Evolutionary conservation across 2,329 filamentous ascomycete genomes (phyloP), one percentile per base, ranked within the genome.

Genomic region (Alternaria sp.): DNA sequence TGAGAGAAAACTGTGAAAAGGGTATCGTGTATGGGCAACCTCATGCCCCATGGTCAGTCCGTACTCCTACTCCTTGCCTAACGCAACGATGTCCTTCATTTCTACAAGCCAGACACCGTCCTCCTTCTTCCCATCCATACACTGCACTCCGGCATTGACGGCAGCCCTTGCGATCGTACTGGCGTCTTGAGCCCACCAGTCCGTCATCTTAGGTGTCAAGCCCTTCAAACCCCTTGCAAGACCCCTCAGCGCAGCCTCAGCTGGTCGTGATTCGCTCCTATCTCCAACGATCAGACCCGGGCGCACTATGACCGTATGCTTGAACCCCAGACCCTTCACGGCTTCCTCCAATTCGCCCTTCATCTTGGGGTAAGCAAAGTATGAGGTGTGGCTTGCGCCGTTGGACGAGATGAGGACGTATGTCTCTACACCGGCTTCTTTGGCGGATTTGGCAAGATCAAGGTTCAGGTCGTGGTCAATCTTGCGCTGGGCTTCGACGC

Each of bases 381-480:
- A 63, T n/a, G 57, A 58, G 2, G 43, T 85, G 80, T 72, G 83
- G 80, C 75, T 86, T n/a, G 81, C 83, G 52, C 78, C 81, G 1
- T 71, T 81, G 22, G 85, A 84, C 0, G 90, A 93, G 57, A 97
- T 85, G 65, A 96, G 89, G 22, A 97, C 91, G 73, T 91, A 96
- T 2, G 90, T 90, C 67, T 87, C 87, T 11, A 87, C 86, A 36
- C 92, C 92, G 1, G 89, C 87, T 4, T 85, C 85, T 74, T 90
- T 92, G 44, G 94, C 92, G 0, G 90, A 89, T 62, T 86, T 85
- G 4, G 92, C 93, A 25, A 97, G 84, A 66, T 90, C 89, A 50
- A 96, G 79, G 79, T 97, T 97, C 45, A 97, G 84, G 74, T 95
- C 93, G 75, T 93, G 87, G 81, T 97, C 94, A 66, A 97, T 92